These are phyloP conservation scores for Polygonum aviculare DNA, from an alignment of 148 eudicot species.

Conservation along the genomic window DNA sequence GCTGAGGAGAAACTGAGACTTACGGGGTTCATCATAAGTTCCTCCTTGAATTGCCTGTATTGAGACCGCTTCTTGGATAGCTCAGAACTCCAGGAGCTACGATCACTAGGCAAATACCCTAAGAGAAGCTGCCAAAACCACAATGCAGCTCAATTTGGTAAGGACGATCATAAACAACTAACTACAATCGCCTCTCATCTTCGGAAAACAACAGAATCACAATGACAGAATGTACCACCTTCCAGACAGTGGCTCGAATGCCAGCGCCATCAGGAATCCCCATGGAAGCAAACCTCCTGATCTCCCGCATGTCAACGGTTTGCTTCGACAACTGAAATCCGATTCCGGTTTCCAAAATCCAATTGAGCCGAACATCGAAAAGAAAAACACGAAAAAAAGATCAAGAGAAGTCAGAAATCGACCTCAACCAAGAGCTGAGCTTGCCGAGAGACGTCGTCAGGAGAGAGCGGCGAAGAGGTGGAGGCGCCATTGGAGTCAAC, in stretches of 20 bases:
- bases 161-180: not conserved
- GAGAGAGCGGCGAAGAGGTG: conserved; percentile 18
- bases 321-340: conserved; percentile 66
- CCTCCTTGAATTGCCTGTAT: conserved; percentile 79
- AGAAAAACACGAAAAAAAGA: not conserved
- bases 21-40: conserved; percentile 85
- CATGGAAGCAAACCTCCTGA: conserved; percentile 70
- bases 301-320: conserved; percentile 66
- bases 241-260: conserved; percentile 84
- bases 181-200: not conserved
- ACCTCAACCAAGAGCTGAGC: conserved; percentile 87
- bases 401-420: not conserved
- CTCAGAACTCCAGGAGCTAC: conserved; percentile 78
- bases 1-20: not conserved
- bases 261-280: conserved; percentile 89
- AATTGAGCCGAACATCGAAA: not conserved
- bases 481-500: conserved; percentile 25
- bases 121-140: conserved; percentile 55
- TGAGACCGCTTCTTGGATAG: conserved; percentile 84
- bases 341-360: not conserved
- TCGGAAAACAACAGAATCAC: not conserved
- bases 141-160: conserved; percentile 8
- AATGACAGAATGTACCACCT: conserved; percentile 32
- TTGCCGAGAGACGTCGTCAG: conserved; percentile 63
- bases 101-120: conserved; percentile 75